Conservation (phyloP, 2,329 filamentous ascomycete species). For the Dendryphion nanum region DNA sequence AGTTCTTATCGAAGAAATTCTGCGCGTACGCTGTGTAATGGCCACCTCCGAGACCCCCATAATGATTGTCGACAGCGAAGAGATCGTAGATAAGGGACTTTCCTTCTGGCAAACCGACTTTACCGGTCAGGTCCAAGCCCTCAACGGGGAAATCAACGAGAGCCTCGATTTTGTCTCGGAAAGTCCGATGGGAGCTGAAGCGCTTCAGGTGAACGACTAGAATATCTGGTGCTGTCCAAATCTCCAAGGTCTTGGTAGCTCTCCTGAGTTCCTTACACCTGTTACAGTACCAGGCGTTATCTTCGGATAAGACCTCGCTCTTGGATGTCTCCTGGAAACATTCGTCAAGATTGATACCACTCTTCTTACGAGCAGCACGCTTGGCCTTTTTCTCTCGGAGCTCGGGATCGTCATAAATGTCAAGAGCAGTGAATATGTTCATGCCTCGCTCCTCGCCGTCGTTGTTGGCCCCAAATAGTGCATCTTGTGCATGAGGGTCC, state of each 20-base stretch:
- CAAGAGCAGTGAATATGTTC: conserved; percentile 58
- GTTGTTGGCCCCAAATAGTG: conserved; percentile 59
- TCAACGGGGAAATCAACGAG: conserved; percentile 89
- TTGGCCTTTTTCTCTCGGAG: conserved; percentile 63
- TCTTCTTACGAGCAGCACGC: conserved; percentile 65
- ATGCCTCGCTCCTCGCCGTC: conserved; percentile 57
- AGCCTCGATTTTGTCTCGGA: conserved; percentile 88
- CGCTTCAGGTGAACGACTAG: conserved; percentile 93
- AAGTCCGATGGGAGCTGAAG: conserved; percentile 79
- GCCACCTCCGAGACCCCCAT: conserved; percentile 86
- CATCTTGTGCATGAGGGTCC: conserved; percentile 67
- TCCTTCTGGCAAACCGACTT: conserved; percentile 76
- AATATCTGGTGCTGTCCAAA: conserved; percentile 96
- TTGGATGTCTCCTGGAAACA: conserved; percentile 94
- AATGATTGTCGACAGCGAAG: conserved; percentile 95
- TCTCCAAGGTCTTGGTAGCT: conserved; percentile 92
- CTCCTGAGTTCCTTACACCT: conserved; percentile 91
- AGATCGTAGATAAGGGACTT: conserved; percentile 88
- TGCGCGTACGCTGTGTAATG: conserved; percentile 95
- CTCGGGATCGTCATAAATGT: conserved; percentile 56
- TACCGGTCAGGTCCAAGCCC: conserved; percentile 75
- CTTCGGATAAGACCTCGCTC: conserved; percentile 87
- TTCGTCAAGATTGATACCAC: conserved; percentile 81
- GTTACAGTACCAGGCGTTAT: conserved; percentile 97
- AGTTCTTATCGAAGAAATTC: conserved; percentile 84